Conservation (phyloP, 2,329 filamentous ascomycete species). For the Beauveria brongniartii region DNA sequence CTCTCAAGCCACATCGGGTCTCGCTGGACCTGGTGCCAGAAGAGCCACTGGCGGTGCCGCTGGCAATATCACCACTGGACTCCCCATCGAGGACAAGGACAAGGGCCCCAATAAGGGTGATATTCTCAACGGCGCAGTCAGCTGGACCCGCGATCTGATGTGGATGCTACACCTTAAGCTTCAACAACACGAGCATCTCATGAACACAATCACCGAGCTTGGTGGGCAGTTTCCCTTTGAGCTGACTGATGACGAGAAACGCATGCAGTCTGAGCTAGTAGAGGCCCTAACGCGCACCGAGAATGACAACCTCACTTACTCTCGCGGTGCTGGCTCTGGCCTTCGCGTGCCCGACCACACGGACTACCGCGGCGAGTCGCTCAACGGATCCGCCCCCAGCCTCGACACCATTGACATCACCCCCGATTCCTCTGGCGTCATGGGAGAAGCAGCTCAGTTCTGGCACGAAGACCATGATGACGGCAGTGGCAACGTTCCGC, state of each 20-base stretch:
- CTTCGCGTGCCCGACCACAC: conserved; percentile 90
- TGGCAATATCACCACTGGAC: conserved; percentile 82
- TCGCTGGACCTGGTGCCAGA: conserved; percentile 76
- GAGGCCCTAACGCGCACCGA: conserved; percentile 81
- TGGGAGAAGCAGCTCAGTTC: conserved; percentile 45
- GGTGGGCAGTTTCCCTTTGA: conserved; percentile 74
- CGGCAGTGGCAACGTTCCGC: conserved; percentile 54
- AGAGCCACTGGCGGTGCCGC: conserved; percentile 62
- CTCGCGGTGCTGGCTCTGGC: conserved; percentile 72
- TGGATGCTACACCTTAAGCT: conserved; percentile 90
- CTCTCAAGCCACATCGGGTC: conserved; percentile 73
- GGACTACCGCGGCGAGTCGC: conserved; percentile 74
- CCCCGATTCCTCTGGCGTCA: conserved; percentile 28
- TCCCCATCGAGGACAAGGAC: conserved; percentile 94
- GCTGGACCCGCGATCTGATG: conserved; percentile 96
- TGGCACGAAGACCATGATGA: conserved; percentile 66
- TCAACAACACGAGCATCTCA: conserved; percentile 81
- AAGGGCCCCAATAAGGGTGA: conserved; percentile 99
- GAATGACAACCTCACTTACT: conserved; percentile 69
- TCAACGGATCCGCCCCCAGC: conserved; percentile 39
- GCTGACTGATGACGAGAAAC: conserved; percentile 81
- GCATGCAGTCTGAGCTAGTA: conserved; percentile 89
- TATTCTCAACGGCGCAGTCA: conserved; percentile 92
- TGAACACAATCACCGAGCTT: conserved; percentile 63
- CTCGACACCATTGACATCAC: conserved; percentile 30